Evolutionary conservation across 192 early-diverging fungal genomes (phyloP).

Genomic region (Coemansia sp.): DNA sequence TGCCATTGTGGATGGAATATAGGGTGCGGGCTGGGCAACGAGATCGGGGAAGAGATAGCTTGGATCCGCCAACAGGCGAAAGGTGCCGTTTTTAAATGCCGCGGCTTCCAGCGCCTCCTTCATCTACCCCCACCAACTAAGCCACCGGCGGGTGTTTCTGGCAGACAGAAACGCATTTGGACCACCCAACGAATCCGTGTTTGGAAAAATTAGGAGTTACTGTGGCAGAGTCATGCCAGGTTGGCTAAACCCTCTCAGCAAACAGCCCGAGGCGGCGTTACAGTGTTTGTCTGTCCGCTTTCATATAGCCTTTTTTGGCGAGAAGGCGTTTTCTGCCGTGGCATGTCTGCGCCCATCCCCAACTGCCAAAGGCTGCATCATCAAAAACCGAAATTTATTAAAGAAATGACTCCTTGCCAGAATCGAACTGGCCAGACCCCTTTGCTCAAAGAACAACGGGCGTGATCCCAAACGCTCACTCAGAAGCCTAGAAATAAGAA

Average conservation of each 20-base stretch:
- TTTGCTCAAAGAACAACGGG: conserved; percentile 7
- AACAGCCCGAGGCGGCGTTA: neutral
- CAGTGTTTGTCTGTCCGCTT: neutral
- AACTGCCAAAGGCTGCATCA: too few relatives aligned
- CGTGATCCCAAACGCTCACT: conserved; percentile 56
- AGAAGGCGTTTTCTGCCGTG: too few relatives aligned
- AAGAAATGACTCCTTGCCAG: conserved; percentile 44
- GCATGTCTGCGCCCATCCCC: too few relatives aligned
- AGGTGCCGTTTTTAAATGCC: neutral
- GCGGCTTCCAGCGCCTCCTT: neutral
- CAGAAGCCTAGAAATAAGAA: conserved; percentile 35
- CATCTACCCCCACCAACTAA: conserved; percentile 1
- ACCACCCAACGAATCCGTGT: neutral
- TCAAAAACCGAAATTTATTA: neutral
- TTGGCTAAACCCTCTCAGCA: too few relatives aligned
- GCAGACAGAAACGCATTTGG: neutral
- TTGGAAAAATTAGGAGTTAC: too few relatives aligned
- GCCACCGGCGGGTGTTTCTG: neutral
- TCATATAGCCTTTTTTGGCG: conserved; percentile 30
- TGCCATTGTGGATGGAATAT: neutral
- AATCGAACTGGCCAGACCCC: conserved; percentile 53
- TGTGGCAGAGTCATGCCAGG: too few relatives aligned
- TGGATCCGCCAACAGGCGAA: too few relatives aligned
- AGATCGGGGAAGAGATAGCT: neutral
- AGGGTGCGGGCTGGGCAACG: neutral